Evolutionary conservation across 352 stramenopile genomes (phyloP).

Genomic region (Phytophthora citricola): DNA sequence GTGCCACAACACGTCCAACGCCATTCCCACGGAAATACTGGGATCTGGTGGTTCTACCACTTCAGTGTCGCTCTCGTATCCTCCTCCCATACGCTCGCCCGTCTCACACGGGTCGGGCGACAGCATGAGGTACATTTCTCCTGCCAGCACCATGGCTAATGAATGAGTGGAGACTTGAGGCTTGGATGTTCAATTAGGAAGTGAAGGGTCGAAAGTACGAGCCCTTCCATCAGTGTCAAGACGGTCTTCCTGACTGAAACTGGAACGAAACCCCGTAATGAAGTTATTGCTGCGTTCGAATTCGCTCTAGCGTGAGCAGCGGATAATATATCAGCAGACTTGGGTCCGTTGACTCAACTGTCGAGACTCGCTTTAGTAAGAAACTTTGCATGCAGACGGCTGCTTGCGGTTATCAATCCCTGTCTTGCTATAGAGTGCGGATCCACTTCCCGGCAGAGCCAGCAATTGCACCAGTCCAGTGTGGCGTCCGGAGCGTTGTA

Average conservation of each 20-base stretch:
- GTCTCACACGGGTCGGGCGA: conserved; percentile 32
- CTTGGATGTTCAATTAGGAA: conserved; percentile 20
- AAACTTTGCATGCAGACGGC: too few relatives aligned
- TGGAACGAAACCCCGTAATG: conserved; percentile 6
- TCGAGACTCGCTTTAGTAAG: too few relatives aligned
- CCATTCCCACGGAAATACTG: conserved; percentile 32
- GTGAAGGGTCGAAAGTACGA: conserved; percentile 4
- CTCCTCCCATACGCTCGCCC: conserved; percentile 9
- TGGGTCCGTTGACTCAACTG: neutral
- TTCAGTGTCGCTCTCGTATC: conserved; percentile 15
- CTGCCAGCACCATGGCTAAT: conserved; percentile 21
- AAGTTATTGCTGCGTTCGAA: conserved; percentile 1
- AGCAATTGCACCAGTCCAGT: neutral
- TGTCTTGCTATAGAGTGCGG: conserved; percentile 9
- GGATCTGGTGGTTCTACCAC: conserved; percentile 3
- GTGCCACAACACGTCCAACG: conserved; percentile 44
- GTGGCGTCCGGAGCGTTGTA: neutral
- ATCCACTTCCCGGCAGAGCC: conserved; percentile 4
- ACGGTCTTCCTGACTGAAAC: neutral
- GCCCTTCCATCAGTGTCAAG: neutral
- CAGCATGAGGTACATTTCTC: conserved; percentile 36
- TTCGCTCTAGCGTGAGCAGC: conserved; percentile 2
- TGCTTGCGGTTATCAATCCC: too few relatives aligned
- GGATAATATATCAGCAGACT: conserved; percentile 10
- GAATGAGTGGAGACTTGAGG: neutral